Evolutionary conservation across 306 rosid genomes (phyloP).

Genomic region (Lagenaria siceraria): DNA sequence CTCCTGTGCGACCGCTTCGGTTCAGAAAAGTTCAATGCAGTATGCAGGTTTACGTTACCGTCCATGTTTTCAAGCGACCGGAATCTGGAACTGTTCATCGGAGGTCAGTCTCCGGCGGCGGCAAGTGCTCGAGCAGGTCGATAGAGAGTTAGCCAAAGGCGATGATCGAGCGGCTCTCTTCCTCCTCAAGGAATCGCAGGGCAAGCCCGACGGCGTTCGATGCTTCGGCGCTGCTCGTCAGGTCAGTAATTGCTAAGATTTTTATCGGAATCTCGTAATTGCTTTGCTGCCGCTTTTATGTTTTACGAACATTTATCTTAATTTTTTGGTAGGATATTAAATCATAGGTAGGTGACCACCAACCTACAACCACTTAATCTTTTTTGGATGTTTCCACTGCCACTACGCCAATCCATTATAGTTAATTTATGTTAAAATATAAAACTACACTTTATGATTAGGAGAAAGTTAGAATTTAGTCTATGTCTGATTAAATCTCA

Average conservation of each 20-base stretch:
- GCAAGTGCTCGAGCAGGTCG: conserved; percentile 49
- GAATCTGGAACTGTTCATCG: conserved; percentile 29
- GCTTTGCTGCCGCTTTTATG: not conserved
- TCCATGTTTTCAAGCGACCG: conserved; percentile 5
- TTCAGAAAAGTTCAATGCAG: conserved; percentile 28
- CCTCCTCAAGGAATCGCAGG: conserved; percentile 56
- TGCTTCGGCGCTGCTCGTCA: conserved; percentile 84
- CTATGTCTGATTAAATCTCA: no score
- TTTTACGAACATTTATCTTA: no score
- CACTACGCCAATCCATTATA: no score
- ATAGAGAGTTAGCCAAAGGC: conserved; percentile 44
- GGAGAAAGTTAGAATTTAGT: no score
- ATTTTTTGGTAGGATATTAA: no score
- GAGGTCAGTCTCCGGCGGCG: conserved; percentile 32
- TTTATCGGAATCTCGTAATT: not conserved
- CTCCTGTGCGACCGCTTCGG: not conserved
- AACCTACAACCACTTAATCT: no score
- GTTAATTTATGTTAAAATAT: no score
- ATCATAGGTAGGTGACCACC: no score
- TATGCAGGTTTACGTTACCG: conserved; percentile 22
- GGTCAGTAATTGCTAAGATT: conserved; percentile 21
- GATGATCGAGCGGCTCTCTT: conserved; percentile 63
- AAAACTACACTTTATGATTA: no score
- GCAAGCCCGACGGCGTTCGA: conserved; percentile 54
- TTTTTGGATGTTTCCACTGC: no score